Evolutionary conservation across 352 stramenopile genomes (phyloP).

Genomic region (Phytophthora ohioensis): DNA sequence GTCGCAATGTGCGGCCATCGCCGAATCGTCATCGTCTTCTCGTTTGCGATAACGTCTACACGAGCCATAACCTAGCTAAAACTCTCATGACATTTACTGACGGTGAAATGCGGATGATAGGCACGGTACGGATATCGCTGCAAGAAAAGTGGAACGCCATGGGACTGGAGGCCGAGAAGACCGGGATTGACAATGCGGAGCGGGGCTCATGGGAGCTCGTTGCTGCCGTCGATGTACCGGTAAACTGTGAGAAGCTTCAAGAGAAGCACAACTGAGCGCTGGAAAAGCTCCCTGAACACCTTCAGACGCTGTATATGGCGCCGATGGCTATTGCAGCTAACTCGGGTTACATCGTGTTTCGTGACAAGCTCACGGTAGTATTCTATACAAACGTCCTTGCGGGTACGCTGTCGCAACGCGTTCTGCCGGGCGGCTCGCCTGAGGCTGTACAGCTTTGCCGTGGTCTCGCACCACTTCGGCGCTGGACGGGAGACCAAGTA

Average conservation of each 20-base stretch:
- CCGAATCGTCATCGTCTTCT: no score
- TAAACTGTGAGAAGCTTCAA: background rate
- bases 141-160: slow-evolving; percentile 3
- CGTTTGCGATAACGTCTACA: no score
- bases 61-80: no score
- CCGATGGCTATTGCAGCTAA: slow-evolving; percentile 1
- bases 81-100: background rate
- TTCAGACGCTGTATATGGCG: background rate
- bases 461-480: slow-evolving; percentile 6
- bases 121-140: background rate
- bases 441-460: slow-evolving; percentile 6
- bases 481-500: slow-evolving; percentile 4
- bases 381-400: slow-evolving; percentile 23
- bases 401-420: slow-evolving; percentile 9
- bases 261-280: no score
- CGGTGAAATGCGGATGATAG: slow-evolving; percentile 11
- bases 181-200: background rate
- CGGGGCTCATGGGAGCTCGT: slow-evolving; percentile 5
- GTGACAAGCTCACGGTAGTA: slow-evolving; percentile 5
- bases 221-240: slow-evolving; percentile 3
- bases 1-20: no score
- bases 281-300: background rate
- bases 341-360: slow-evolving; percentile 9
- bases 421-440: background rate
- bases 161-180: background rate